Conservation (phyloP, 345 rosid species). For the Citrus reticulata region DNA sequence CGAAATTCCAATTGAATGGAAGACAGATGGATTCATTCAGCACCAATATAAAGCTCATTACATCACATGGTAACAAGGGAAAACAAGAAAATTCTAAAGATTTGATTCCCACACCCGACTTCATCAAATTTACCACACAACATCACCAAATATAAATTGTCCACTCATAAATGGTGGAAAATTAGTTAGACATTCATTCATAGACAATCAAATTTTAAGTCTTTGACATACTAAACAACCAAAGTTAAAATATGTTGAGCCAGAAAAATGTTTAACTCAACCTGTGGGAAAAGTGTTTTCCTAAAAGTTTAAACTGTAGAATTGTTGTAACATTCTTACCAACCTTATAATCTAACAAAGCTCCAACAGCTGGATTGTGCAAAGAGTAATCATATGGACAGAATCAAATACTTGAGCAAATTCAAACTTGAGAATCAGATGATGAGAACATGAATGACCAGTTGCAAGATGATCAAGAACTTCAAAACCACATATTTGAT, state of each 20-base stretch:
- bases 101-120: background rate
- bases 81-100: background rate
- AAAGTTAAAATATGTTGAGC: background rate
- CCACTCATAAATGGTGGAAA: background rate
- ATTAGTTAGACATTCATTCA: background rate
- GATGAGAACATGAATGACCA: background rate
- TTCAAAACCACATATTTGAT: background rate
- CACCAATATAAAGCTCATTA: background rate
- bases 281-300: background rate
- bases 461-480: background rate
- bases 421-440: background rate
- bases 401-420: background rate
- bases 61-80: background rate
- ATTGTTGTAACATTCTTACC: background rate
- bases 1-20: background rate
- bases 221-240: background rate
- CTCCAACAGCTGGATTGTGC: background rate
- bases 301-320: background rate
- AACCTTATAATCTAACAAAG: background rate
- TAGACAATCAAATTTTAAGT: background rate
- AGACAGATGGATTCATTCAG: background rate
- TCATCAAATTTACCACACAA: background rate
- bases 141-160: background rate
- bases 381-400: background rate
- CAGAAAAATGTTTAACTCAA: background rate